Conservation (phyloP, 305 asterid species). For the Fraxinus floribunda region DNA sequence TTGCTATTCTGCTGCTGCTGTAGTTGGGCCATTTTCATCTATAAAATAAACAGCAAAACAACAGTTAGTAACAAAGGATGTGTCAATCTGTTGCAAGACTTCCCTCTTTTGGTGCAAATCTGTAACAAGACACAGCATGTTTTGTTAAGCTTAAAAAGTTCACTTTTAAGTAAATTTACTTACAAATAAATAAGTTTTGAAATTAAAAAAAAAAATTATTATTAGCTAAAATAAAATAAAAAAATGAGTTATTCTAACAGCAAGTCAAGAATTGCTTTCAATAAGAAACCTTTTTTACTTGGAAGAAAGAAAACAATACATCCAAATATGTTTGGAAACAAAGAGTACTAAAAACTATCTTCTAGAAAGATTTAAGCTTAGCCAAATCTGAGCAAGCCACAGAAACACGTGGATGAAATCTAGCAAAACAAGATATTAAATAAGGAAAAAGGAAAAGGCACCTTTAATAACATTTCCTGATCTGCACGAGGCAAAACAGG, state of each 20-base stretch:
- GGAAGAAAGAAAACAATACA: not conserved
- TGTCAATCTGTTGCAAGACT: conserved; percentile 1
- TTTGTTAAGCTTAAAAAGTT: not conserved
- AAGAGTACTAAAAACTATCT: not conserved
- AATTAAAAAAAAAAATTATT: not conserved
- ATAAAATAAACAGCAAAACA: conserved; percentile 27
- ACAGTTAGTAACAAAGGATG: not conserved
- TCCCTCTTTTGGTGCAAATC: not conserved
- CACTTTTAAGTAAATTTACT: not conserved
- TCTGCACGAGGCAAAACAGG: conserved; percentile 79
- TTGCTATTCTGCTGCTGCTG: conserved; percentile 54
- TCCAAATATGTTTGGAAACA: not conserved
- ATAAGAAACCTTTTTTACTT: not conserved
- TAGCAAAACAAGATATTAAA: not conserved
- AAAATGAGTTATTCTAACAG: not conserved
- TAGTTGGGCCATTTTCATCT: conserved; percentile 64
- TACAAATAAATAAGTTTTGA: not conserved
- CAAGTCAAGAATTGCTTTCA: not conserved
- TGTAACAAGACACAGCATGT: not conserved
- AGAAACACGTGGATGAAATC: not conserved
- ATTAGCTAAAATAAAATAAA: not conserved
- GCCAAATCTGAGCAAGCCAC: not conserved
- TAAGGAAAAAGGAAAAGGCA: conserved; percentile 20
- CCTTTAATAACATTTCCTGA: conserved; percentile 82
- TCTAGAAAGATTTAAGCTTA: not conserved